Evolutionary conservation across 177 flowering plant species (phyloP), one percentile per base, ranked within the genome.

Genomic region (Telopea speciosissima): DNA sequence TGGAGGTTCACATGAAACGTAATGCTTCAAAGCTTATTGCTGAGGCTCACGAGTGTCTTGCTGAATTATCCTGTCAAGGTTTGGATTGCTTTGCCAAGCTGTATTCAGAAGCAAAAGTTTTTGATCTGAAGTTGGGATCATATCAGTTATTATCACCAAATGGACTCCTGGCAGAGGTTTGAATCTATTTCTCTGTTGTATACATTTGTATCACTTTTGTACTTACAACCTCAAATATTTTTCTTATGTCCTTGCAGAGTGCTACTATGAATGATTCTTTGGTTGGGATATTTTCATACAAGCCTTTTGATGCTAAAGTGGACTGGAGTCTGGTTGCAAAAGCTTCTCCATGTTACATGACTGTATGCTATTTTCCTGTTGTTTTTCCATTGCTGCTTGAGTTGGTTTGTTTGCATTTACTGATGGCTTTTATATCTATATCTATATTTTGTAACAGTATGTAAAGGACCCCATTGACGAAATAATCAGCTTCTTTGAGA

Each of bases 261-360:
- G 99, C 97, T 61, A 75, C 87, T 67, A 44, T 79, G 28, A 67
- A 70, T 70, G 88, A 91, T 80, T 96, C 99, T 44, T 81, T 96
- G 63, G 88, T 89, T 78, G 98, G 90, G 59, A 79, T 84, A 24
- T 96, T 91, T 81, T 76, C 85, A 66, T 88, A 86, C 78, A 96
- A 93, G 81, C 99, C 99, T 62, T 88, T 91, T 74, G 92, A 91
- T 83, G 75, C 77, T 21, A 79, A 90, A 52, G 84, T 91, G 63
- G 99, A 96, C 79, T 96, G 99, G 99, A 96, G 97, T 75, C 54
- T 96, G 85, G 84, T 85, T 82, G 91, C 81, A 22, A 96, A 86
- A 84, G 99, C 99, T 75, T 90, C 99, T 70, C 99, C 99, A 21
- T 96, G 98, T 80, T 93, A 96, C 76, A 79, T 93, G 88, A 96